phyloP scores from a whole-genome alignment of 2,329 filamentous ascomycete species.

The Chaetomium olivaceum region DNA sequence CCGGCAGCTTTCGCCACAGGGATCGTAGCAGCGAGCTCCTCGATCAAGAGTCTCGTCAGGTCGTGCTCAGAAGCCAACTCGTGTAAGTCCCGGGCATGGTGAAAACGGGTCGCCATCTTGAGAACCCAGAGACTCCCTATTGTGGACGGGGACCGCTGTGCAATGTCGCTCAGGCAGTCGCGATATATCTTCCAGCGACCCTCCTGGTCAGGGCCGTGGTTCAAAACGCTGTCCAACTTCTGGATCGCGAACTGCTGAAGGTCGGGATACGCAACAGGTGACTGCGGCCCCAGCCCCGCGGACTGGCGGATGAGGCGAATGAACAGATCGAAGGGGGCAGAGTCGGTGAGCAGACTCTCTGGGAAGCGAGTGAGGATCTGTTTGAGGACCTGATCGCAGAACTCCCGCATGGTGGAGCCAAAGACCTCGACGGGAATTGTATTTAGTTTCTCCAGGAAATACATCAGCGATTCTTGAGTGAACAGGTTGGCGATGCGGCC shows the following conservation, averaged over 20 bases:
- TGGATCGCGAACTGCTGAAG: constrained; percentile 64
- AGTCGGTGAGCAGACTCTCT: constrained; percentile 38
- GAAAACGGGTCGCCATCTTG: constrained; percentile 48
- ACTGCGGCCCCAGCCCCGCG: constrained; percentile 55
- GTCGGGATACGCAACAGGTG: constrained; percentile 58
- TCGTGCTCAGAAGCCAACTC: constrained; percentile 62
- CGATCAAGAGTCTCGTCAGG: constrained; percentile 61
- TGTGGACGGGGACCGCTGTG: constrained; percentile 60
- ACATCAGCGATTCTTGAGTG: constrained; percentile 53
- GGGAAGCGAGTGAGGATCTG: constrained; percentile 48
- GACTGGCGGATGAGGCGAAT: constrained; percentile 73
- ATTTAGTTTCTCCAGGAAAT: constrained; percentile 71
- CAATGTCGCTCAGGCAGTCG: constrained; percentile 69
- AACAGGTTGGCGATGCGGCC: constrained; percentile 51
- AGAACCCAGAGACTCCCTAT: constrained; percentile 74
- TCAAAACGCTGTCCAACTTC: constrained; percentile 62
- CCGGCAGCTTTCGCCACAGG: constrained; percentile 43
- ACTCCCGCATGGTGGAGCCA: constrained; percentile 60
- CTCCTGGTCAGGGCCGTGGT: constrained; percentile 52
- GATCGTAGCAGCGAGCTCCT: constrained; percentile 63
- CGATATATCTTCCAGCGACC: constrained; percentile 64
- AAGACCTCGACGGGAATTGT: constrained; percentile 64
- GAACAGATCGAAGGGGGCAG: constrained; percentile 53
- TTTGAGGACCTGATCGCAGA: constrained; percentile 60
- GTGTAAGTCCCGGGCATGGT: constrained; percentile 53